These are phyloP conservation scores for Candida palmyrensis DNA, from an alignment of 805 yeast genomes.

Conservation along the genomic window DNA sequence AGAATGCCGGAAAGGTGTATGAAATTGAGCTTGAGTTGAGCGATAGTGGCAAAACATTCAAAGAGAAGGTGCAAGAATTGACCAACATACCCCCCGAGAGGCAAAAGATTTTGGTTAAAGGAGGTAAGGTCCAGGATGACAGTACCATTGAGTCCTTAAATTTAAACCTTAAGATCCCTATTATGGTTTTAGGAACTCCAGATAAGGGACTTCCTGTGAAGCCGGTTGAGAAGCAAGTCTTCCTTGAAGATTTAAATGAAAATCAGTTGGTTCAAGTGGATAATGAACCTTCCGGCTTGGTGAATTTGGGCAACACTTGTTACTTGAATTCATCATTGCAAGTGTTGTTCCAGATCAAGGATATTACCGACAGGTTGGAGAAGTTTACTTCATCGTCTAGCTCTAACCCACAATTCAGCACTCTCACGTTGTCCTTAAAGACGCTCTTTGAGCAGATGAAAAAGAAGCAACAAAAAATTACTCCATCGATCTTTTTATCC, in stretches of 20 bases:
- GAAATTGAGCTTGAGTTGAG: constrained; percentile 40
- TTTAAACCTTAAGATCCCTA: constrained; percentile 58
- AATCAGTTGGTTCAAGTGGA: constrained; percentile 32
- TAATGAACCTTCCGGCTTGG: constrained; percentile 59
- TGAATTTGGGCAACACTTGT: constrained; percentile 73
- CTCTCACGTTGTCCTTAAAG: constrained; percentile 31
- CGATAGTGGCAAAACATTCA: constrained; percentile 59
- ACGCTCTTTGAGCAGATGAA: constrained; percentile 42
- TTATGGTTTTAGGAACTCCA: constrained; percentile 93
- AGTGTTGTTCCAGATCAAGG: constrained; percentile 44
- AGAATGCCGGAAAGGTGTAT: constrained; percentile 39
- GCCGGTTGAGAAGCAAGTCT: constrained; percentile 51
- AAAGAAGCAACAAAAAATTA: constrained; percentile 43
- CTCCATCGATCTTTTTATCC: constrained; percentile 65
- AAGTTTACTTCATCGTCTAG: constrained; percentile 12
- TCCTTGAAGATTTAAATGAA: constrained; percentile 64
- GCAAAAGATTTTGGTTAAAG: constrained; percentile 85
- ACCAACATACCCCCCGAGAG: constrained; percentile 85
- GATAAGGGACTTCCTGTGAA: constrained; percentile 52
- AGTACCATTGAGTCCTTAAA: constrained; percentile 45
- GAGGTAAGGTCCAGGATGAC: constrained; percentile 81
- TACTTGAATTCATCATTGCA: constrained; percentile 70
- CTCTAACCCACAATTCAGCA: constrained; percentile 9
- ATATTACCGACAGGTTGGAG: constrained; percentile 28
- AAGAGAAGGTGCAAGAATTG: constrained; percentile 59